phyloP scores from a whole-genome alignment of 345 rosid genomes.

The Conringia planisiliqua region DNA sequence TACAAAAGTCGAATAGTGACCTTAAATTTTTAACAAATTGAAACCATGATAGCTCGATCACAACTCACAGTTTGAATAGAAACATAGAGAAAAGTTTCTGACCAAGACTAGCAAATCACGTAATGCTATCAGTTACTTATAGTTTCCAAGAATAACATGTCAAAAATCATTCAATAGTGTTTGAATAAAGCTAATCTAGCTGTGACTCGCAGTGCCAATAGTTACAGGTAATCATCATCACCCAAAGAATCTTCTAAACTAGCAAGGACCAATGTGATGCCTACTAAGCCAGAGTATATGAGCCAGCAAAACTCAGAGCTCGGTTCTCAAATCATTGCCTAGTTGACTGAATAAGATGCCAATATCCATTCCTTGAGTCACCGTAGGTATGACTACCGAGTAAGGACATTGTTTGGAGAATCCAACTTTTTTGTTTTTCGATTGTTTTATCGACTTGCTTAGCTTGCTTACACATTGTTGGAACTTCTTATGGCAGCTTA shows the following conservation, averaged over 20 bases:
- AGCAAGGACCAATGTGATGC: neutral
- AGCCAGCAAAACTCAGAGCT: slow-evolving; percentile 40
- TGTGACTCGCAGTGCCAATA: slow-evolving; percentile 5
- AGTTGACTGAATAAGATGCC: slow-evolving; percentile 74
- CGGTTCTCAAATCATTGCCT: slow-evolving; percentile 49
- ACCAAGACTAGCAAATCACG: neutral
- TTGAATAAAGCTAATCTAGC: neutral
- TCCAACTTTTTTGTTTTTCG: slow-evolving; percentile 41
- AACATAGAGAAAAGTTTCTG: neutral
- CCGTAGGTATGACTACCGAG: slow-evolving; percentile 70
- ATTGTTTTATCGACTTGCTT: slow-evolving; percentile 52
- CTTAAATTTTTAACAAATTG: too few relatives aligned
- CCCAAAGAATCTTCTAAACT: neutral
- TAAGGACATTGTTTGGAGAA: slow-evolving; percentile 70
- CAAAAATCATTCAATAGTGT: neutral
- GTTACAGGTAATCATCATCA: neutral
- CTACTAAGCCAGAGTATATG: neutral
- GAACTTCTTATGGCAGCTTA: slow-evolving; percentile 86
- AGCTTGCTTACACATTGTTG: slow-evolving; percentile 71
- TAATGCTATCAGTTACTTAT: neutral
- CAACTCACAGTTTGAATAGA: too few relatives aligned
- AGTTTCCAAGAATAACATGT: neutral
- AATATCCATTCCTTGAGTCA: slow-evolving; percentile 90
- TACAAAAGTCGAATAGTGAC: too few relatives aligned
- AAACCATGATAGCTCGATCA: too few relatives aligned